Evolutionary conservation across 106 monocot species (phyloP).

Genomic region (Dioscorea alata): DNA sequence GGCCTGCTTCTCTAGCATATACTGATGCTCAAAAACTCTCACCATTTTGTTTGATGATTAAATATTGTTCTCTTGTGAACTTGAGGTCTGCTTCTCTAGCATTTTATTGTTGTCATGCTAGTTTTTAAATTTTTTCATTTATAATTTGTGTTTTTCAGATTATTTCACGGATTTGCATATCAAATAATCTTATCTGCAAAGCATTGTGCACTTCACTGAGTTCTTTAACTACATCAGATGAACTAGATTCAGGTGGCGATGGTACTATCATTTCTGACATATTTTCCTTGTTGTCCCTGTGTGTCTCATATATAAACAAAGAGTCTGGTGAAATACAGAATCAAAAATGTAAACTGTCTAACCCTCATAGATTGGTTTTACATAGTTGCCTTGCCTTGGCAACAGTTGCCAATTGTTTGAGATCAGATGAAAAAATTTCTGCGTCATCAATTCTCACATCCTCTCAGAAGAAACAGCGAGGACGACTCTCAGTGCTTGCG

Average conservation of each 20-base stretch:
- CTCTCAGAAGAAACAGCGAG: constrained; percentile 72
- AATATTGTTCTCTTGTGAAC: too few species aligned
- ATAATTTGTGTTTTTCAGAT: constrained; percentile 47
- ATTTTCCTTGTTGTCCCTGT: constrained; percentile 64
- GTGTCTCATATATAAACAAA: constrained; percentile 66
- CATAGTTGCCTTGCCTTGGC: constrained; percentile 78
- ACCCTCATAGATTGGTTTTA: constrained; percentile 66
- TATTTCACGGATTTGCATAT: constrained; percentile 67
- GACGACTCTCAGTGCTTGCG: constrained; percentile 74
- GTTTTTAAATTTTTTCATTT: neutral
- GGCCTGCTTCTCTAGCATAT: too few species aligned
- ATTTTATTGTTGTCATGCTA: too few species aligned
- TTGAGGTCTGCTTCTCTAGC: too few species aligned
- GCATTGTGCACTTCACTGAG: constrained; percentile 48
- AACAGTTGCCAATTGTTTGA: constrained; percentile 55
- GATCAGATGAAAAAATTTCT: constrained; percentile 35
- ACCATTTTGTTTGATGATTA: too few species aligned
- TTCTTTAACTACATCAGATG: constrained; percentile 31
- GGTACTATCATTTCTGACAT: constrained; percentile 72
- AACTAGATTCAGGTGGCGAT: constrained; percentile 59
- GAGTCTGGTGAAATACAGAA: constrained; percentile 56
- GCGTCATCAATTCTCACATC: constrained; percentile 57
- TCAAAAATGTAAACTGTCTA: constrained; percentile 69
- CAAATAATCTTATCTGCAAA: constrained; percentile 33
- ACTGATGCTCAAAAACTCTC: too few species aligned